Evolutionary conservation across 2,329 filamentous ascomycete species (phyloP), one percentile per base, ranked within the genome.

Genomic region (Sordariomycetes sp.): DNA sequence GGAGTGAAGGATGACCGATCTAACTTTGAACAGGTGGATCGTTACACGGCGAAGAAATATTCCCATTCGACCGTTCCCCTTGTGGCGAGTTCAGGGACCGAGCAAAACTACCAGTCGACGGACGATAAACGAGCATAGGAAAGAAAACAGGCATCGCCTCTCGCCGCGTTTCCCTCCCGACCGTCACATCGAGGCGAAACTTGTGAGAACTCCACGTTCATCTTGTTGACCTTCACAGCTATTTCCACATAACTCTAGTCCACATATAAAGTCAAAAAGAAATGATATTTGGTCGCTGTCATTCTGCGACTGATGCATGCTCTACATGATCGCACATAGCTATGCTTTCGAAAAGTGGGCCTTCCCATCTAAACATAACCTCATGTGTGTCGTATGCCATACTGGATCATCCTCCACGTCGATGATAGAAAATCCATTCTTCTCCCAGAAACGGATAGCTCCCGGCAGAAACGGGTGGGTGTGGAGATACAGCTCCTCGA

Each of bases 351-450:
- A 24, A 24, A n/a, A 50, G 3, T 24, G 22, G 5, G 1, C 46
- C 20, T 20, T 50, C 20, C 46, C 46, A 24, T 50, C 46, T 14
- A 46, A n/a, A 8, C 35, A 10, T 25, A 32, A 35, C 1, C 48
- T 60, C 66, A 68, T 68, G 32, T 68, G 67, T 18, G 63, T 68
- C 1, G 67, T 68, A n/a, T 59, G 62, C 66, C 66, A 68, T 0
- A 66, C 48, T 1, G 62, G 60, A 16, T 68, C 66, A 1, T 68
- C 59, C 1, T 68, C 66, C 1, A 64, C 59, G 0, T 57, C 7
- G 6, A 66, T 53, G 0, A 64, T 10, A 1, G 50, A 54, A 43
- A 68, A 68, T 0, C 64, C 63, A 18, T 66, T 63, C 1, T 59
- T 54, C 34, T 68, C 59, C 67, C 67, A 68, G 12, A 68, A 68